phyloP scores from a whole-genome alignment of 2,329 filamentous ascomycete genomes.

The Phialophora chinensis region DNA sequence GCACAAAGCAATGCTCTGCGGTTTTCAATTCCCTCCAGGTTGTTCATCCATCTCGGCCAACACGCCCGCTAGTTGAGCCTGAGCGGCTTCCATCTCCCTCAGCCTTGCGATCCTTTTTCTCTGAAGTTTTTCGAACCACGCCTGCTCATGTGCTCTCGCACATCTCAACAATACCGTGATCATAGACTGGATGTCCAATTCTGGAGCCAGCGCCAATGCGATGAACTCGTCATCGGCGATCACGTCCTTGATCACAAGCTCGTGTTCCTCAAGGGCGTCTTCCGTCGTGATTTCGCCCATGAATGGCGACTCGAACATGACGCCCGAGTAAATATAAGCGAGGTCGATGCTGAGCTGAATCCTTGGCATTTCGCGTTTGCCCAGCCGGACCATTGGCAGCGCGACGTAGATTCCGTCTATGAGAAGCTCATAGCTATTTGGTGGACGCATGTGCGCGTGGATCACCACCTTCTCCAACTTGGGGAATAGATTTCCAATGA shows the following conservation, averaged over 20 bases:
- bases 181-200: conserved; percentile 20
- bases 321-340: conserved; percentile 19
- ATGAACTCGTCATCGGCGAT: conserved; percentile 29
- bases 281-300: conserved; percentile 25
- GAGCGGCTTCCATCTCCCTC: not conserved
- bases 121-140: conserved; percentile 24
- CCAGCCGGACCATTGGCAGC: conserved; percentile 21
- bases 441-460: conserved; percentile 31
- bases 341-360: conserved; percentile 18
- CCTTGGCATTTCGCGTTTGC: conserved; percentile 2
- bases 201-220: conserved; percentile 12
- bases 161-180: conserved; percentile 17
- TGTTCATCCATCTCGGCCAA: not conserved
- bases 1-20: not conserved
- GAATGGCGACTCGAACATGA: conserved; percentile 25
- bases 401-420: conserved; percentile 20
- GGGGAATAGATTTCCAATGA: conserved; percentile 17
- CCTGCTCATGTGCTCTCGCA: conserved; percentile 20
- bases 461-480: conserved; percentile 17
- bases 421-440: conserved; percentile 22
- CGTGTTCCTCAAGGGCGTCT: conserved; percentile 29
- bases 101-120: conserved; percentile 8
- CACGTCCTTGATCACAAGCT: conserved; percentile 27
- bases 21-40: not conserved
- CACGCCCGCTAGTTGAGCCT: not conserved